Evolutionary conservation across 441 rosid genomes (phyloP), one percentile per base, ranked within the genome.

Genomic region (Brassica balearica): DNA sequence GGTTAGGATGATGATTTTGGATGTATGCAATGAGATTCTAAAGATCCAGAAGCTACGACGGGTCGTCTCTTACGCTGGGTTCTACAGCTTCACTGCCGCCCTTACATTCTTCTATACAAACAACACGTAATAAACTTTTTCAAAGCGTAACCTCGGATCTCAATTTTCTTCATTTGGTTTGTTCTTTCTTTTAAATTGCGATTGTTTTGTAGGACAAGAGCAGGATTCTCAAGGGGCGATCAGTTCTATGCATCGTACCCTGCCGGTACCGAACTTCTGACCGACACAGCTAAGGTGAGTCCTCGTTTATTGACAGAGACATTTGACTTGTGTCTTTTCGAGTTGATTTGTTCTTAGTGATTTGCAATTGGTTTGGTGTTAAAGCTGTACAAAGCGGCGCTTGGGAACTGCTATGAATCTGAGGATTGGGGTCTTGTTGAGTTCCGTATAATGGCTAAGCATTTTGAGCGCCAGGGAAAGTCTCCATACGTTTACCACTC

Each of bases 391-490:
- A 95, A 95, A 87, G 90, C 96, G 0, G 99, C 98, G 1, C 91
- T 93, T 60, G 97, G 97, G 63, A 93, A 85, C 79, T 90, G 96
- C 88, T 95, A 89, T 61, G 99, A 95, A 66, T 76, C 82, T 12
- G 98, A 95, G 74, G 95, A 95, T 9, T 92, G 98, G 99, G 93
- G 95, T 76, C 90, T 97, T 8, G 84, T 93, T 6, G 98, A 93
- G 72, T 92, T 75, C 83, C 84, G 86, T 82, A 85, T 93, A 80
- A 88, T 95, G 94, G 87, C 90, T 81, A 92, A 92, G 81, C 99
- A 95, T 84, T 95, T 95, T 61, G 97, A 91, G 46, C 98, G 97
- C 29, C 98, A 93, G 82, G 98, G 92, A 43, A 91, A 95, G 76
- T 88, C 92, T 2, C 98, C 99, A 1, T 92, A 95, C 73, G 92